Conservation (phyloP, 192 early-diverging fungal genomes). For the Chytriomyces sp. region DNA sequence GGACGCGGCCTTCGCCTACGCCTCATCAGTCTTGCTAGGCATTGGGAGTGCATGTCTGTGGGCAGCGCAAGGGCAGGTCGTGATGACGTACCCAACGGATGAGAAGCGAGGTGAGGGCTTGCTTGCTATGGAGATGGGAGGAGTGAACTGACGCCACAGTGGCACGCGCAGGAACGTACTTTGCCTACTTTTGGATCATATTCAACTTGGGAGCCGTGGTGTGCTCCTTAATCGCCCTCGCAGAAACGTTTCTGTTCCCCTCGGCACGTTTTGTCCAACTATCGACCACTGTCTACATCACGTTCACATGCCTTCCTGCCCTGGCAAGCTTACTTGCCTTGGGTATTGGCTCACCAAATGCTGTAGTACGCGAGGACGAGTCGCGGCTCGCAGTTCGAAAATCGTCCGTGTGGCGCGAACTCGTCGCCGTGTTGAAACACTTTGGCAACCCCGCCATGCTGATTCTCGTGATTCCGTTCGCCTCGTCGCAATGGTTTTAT, state of each 20-base stretch:
- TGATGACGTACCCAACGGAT: slow-evolving; percentile 82
- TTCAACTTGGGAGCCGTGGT: slow-evolving; percentile 84
- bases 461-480: too few relatives aligned
- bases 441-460: slow-evolving; percentile 71
- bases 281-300: neutral
- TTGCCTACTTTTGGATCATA: slow-evolving; percentile 83
- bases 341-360: neutral
- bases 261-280: too few relatives aligned
- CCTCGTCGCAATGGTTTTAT: slow-evolving; percentile 78
- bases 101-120: too few relatives aligned
- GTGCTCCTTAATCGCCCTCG: slow-evolving; percentile 76
- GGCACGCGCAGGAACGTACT: slow-evolving; percentile 76
- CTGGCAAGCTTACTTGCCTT: neutral
- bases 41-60: slow-evolving; percentile 74
- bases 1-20: slow-evolving; percentile 65
- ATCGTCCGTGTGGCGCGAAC: slow-evolving; percentile 63
- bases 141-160: too few relatives aligned
- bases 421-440: slow-evolving; percentile 53
- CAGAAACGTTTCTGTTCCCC: neutral
- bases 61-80: slow-evolving; percentile 63
- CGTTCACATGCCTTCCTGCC: neutral
- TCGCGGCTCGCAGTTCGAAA: neutral
- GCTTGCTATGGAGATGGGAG: too few relatives aligned
- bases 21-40: slow-evolving; percentile 76
- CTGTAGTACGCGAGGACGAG: neutral